Conservation (phyloP, 106 monocot species). For the Platanthera guangdongensis region DNA sequence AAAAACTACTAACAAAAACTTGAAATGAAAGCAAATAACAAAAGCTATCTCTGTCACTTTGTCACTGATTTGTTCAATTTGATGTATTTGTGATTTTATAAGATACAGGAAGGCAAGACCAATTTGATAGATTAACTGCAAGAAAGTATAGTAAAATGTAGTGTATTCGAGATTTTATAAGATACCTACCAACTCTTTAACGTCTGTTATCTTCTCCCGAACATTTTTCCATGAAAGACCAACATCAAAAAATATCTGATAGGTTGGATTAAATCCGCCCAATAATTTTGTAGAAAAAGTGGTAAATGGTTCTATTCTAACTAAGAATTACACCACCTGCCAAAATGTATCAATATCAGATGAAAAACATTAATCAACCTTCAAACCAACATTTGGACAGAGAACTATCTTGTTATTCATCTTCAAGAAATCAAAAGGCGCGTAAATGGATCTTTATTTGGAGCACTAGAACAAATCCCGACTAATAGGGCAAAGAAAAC, state of each 20-base stretch:
- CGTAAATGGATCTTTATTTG: too few relatives aligned
- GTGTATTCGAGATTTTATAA: neutral
- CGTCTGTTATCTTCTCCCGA: slow-evolving; percentile 84
- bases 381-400: neutral
- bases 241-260: slow-evolving; percentile 90
- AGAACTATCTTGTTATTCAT: too few relatives aligned
- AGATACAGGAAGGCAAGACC: neutral
- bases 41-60: too few relatives aligned
- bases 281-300: slow-evolving; percentile 79
- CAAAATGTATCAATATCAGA: slow-evolving; percentile 5
- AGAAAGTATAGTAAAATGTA: neutral
- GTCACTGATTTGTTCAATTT: too few relatives aligned
- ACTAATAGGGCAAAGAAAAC: too few relatives aligned
- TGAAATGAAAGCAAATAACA: too few relatives aligned
- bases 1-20: too few relatives aligned
- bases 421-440: too few relatives aligned
- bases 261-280: slow-evolving; percentile 83
- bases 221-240: slow-evolving; percentile 81
- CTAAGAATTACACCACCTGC: slow-evolving; percentile 87
- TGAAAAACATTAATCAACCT: neutral
- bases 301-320: slow-evolving; percentile 91
- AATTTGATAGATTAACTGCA: neutral
- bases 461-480: too few relatives aligned
- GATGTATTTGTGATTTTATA: too few relatives aligned
- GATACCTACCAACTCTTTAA: slow-evolving; percentile 86